phyloP scores from a whole-genome alignment of 495 filamentous ascomycete species.

The Tuber indicum region DNA sequence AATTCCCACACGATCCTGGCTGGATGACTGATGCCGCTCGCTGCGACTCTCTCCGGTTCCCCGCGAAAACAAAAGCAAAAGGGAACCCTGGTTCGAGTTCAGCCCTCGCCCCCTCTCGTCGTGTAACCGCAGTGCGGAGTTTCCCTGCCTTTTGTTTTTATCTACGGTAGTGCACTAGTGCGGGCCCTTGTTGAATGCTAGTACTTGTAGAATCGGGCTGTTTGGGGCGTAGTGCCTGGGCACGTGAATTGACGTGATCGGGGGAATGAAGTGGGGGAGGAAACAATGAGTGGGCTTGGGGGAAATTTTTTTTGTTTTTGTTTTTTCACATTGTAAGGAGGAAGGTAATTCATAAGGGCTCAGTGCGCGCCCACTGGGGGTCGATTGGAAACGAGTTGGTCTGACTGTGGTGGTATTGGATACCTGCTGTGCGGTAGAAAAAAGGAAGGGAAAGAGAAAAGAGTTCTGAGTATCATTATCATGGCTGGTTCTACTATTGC shows the following conservation, averaged over 20 bases:
- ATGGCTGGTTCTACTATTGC: background rate
- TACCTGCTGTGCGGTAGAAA: background rate
- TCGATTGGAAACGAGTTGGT: background rate
- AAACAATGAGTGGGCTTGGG: background rate
- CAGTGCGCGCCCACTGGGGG: slow-evolving; percentile 6
- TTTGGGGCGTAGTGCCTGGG: slow-evolving; percentile 10
- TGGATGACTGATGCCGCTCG: background rate
- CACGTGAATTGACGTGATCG: slow-evolving; percentile 36
- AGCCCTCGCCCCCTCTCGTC: background rate
- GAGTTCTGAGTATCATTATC: background rate
- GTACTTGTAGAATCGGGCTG: background rate
- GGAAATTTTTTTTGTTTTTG: background rate
- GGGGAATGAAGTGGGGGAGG: slow-evolving; percentile 6
- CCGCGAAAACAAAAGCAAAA: slow-evolving; percentile 2
- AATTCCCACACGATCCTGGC: background rate
- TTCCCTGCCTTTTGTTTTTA: background rate
- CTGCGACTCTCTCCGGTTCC: background rate
- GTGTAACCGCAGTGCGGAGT: slow-evolving; percentile 4
- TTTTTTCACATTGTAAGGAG: slow-evolving; percentile 9
- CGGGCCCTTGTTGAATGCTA: background rate
- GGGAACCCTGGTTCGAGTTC: background rate
- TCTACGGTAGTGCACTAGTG: background rate
- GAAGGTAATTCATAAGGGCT: background rate
- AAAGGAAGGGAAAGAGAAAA: background rate
- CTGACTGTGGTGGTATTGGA: background rate